Percentiles rank a stretch among this genome's conserved stretches.
Conservation (phyloP, 805 yeast species). For the Monosporozyma siamensis region DNA sequence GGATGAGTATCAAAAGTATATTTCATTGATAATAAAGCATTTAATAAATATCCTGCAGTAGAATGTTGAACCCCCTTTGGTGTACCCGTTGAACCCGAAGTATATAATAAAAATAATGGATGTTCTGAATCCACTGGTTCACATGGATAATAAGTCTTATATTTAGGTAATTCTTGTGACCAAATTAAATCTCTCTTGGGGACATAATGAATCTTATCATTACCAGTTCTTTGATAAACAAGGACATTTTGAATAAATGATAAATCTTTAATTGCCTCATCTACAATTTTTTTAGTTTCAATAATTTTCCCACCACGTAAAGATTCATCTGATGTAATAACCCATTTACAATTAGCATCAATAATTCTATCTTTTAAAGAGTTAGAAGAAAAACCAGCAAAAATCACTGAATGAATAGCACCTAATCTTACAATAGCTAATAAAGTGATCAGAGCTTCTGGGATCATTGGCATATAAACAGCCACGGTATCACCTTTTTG, state of each 20-base stretch:
- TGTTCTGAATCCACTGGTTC: constrained; percentile 72
- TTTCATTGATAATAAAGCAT: constrained; percentile 64
- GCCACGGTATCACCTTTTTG: constrained; percentile 80
- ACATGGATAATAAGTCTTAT: constrained; percentile 63
- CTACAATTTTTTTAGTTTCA: constrained; percentile 73
- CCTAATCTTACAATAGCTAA: constrained; percentile 74
- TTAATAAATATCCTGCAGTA: constrained; percentile 70
- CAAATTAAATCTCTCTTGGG: constrained; percentile 64
- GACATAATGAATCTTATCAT: constrained; percentile 36
- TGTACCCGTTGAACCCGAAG: constrained; percentile 82
- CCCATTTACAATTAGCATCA: constrained; percentile 62
- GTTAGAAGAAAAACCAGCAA: constrained; percentile 75
- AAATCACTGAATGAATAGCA: constrained; percentile 76
- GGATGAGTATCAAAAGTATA: constrained; percentile 70
- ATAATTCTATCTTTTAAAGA: constrained; percentile 62
- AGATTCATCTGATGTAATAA: constrained; percentile 75
- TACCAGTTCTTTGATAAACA: constrained; percentile 68
- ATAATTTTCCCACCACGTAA: constrained; percentile 76
- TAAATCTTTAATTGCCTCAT: constrained; percentile 63
- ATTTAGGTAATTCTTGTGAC: constrained; percentile 60
- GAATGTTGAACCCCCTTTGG: constrained; percentile 82
- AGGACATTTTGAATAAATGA: constrained; percentile 52
- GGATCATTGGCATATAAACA: constrained; percentile 78
- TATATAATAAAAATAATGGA: constrained; percentile 69
- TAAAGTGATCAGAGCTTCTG: constrained; percentile 67